phyloP scores from a whole-genome alignment of 768 basidiomycete genomes.

The Boletus reticuloceps region DNA sequence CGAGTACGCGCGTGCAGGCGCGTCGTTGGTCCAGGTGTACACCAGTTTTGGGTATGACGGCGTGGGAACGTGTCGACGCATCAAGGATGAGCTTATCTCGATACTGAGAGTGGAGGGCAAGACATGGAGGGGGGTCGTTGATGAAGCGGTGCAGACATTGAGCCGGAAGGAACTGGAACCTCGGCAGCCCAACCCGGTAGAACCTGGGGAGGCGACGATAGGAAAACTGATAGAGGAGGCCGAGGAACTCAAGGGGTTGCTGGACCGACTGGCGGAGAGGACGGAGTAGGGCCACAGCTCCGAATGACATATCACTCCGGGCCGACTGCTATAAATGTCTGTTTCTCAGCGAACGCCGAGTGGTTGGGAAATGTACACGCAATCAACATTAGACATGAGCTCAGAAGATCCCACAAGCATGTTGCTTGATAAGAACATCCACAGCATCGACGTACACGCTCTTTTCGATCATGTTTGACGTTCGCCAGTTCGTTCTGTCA shows the following conservation, averaged over 20 bases:
- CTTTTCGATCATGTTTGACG: slow-evolving; percentile 9
- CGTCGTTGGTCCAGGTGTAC: slow-evolving; percentile 86
- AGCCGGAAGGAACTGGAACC: slow-evolving; percentile 44
- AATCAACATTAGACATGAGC: neutral
- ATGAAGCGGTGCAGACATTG: slow-evolving; percentile 49
- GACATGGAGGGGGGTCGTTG: slow-evolving; percentile 72
- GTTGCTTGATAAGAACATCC: neutral
- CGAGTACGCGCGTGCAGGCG: slow-evolving; percentile 86
- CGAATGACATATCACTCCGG: too few species aligned
- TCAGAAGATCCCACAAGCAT: neutral
- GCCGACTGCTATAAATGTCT: neutral
- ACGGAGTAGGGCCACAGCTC: neutral
- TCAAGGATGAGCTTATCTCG: slow-evolving; percentile 84
- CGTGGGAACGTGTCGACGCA: slow-evolving; percentile 75
- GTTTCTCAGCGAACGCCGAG: too few species aligned
- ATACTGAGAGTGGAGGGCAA: slow-evolving; percentile 63
- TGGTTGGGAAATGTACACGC: too few species aligned
- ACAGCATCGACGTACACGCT: neutral
- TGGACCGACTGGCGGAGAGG: slow-evolving; percentile 22
- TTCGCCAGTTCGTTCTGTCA: slow-evolving; percentile 6
- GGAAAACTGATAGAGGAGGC: slow-evolving; percentile 40
- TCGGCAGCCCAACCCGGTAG: slow-evolving; percentile 1
- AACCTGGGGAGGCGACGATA: slow-evolving; percentile 28
- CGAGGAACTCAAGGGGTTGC: slow-evolving; percentile 33
- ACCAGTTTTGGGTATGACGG: slow-evolving; percentile 91